Base-by-base conservation (phyloP, 306 rosid genomes). In the Begonia loranthoides region DNA sequence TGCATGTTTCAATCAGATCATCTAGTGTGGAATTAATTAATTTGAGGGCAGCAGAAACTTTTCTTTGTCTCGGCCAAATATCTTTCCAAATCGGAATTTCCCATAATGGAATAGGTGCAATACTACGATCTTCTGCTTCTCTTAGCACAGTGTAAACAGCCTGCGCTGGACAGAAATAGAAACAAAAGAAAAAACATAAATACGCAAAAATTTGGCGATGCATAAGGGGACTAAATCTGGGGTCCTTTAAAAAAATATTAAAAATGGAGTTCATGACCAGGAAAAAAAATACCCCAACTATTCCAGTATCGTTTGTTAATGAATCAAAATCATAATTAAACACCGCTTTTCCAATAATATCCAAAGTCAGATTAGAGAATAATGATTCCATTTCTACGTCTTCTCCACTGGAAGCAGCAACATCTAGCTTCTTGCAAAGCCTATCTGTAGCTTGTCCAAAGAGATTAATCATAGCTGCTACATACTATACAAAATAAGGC, bases 81-180 rank as follows among this genome's bases (percentile, higher is more conserved):
- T 90, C 99, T 72, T 82, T 90, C 99, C 99, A 90, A 54, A 90
- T 74, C 54, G 95, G 99, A 59, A 90, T 80, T 55, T 90, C 94
- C 95, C 99, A 90, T 13, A 83, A 10, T 16, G 99, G 99, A 70
- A 90, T 86, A 41, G 95, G 95, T 21, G 95, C 56, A 43, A 77
- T 64, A 61, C 99, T 90, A 17, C 99, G 92, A 70, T 78, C 87
- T 76, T 90, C 99, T 70, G 99, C 95, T 78, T 90, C 99, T 67
- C 95, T 76, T 68, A 90, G 72, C 33, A 90, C 86, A 52, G 87
- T 82, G 55, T 90, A 90, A 59, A 90, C 99, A 12, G 99, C 99
- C 99, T 90, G 79, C 70, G 52, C 79, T 55, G 66, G 69, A 72
- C 66, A 67, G 36, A 69, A 65, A 55, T 33, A 62, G 49, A 66